A percentile compares a stretch with the other conserved stretches of the same genome.
phyloP scores from a whole-genome alignment of 2,329 filamentous ascomycete species.

The Colletotrichum tamarilloi region DNA sequence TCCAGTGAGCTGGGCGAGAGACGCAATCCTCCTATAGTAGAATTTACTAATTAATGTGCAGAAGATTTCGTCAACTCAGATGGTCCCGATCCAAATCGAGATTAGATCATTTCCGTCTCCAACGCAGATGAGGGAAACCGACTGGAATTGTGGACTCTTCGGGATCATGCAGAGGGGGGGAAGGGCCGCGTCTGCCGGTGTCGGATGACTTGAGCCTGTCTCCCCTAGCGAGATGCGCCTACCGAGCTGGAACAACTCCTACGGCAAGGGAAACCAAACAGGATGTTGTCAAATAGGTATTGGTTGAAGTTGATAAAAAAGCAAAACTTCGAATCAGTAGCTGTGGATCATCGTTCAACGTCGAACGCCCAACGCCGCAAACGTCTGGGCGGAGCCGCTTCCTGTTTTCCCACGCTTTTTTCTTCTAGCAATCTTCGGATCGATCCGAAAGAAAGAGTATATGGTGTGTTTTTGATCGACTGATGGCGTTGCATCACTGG shows the following conservation, averaged over 20 bases:
- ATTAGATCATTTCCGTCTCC: background rate
- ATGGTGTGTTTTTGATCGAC: background rate
- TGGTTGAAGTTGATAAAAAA: background rate
- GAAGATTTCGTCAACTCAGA: background rate
- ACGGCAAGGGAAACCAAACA: background rate
- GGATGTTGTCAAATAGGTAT: background rate
- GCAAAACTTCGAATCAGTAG: background rate
- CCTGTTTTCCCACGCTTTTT: background rate
- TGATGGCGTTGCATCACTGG: background rate
- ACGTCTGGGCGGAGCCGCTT: background rate
- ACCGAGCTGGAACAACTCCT: background rate
- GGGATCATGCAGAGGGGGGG: background rate
- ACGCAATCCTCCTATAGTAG: background rate
- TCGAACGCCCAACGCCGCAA: background rate
- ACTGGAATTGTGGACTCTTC: background rate
- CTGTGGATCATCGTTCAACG: background rate
- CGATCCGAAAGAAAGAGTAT: background rate
- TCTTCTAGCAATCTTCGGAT: background rate
- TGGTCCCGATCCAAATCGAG: background rate
- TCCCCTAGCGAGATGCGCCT: background rate
- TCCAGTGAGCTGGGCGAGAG: background rate
- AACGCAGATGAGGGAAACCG: background rate
- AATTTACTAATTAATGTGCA: background rate
- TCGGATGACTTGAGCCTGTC: background rate
- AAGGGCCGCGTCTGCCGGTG: background rate